phyloP scores from a whole-genome alignment of 2,329 filamentous ascomycete genomes.

The Iodosphaeria phyllophila region DNA sequence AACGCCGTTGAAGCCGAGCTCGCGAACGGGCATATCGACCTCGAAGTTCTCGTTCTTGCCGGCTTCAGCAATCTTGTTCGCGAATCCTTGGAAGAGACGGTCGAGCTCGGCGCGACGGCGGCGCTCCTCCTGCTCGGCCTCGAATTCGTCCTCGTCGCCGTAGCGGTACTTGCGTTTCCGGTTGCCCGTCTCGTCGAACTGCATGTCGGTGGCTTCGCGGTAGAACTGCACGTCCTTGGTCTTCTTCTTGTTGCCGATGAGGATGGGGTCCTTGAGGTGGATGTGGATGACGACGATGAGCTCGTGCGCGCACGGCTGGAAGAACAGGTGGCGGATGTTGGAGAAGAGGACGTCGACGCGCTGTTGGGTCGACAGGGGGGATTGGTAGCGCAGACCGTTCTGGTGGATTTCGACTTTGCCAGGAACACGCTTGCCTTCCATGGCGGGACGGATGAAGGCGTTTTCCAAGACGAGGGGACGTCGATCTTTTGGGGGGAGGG shows the following conservation, averaged over 20 bases:
- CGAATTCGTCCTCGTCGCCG: slow-evolving; percentile 96
- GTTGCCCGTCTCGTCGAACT: slow-evolving; percentile 97
- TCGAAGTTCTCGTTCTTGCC: slow-evolving; percentile 79
- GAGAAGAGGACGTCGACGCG: slow-evolving; percentile 90
- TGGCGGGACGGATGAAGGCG: slow-evolving; percentile 83
- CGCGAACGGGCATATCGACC: slow-evolving; percentile 91
- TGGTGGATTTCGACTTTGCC: slow-evolving; percentile 96
- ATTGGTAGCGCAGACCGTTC: slow-evolving; percentile 92
- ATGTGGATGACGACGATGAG: slow-evolving; percentile 96
- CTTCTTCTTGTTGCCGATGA: slow-evolving; percentile 95
- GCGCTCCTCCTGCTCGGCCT: slow-evolving; percentile 93
- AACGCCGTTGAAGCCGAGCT: slow-evolving; percentile 92
- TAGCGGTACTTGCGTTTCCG: slow-evolving; percentile 94
- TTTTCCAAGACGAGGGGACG: slow-evolving; percentile 81
- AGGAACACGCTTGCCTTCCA: slow-evolving; percentile 92
- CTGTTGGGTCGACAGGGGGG: slow-evolving; percentile 60
- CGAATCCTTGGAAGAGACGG: slow-evolving; percentile 87
- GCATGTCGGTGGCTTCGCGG: slow-evolving; percentile 91
- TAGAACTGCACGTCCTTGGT: slow-evolving; percentile 98
- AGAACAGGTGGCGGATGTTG: slow-evolving; percentile 97
- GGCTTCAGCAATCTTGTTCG: slow-evolving; percentile 93
- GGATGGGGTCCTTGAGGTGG: slow-evolving; percentile 93
- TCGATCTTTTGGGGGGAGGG: no score
- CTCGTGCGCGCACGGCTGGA: slow-evolving; percentile 92
- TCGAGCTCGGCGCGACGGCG: slow-evolving; percentile 81